Conservation (phyloP, 176 grass and related monocot species). For the Juncus inflexus region DNA sequence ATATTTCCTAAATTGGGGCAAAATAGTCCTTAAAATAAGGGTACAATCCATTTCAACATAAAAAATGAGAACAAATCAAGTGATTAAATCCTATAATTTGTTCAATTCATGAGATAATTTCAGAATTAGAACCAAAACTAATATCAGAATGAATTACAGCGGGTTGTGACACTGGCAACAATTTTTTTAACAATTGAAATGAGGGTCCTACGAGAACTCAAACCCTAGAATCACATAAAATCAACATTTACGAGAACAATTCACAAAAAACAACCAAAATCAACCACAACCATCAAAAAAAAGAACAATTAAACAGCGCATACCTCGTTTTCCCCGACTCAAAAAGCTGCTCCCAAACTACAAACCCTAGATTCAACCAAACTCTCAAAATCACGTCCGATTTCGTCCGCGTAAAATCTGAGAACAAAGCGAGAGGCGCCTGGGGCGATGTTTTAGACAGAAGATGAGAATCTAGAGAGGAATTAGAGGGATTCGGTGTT, state of each 20-base stretch:
- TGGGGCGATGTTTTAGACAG: too few relatives aligned
- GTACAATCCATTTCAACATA: neutral
- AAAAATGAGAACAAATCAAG: neutral
- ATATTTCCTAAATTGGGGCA: too few relatives aligned
- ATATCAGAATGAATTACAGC: neutral
- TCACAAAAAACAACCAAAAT: neutral
- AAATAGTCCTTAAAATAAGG: too few relatives aligned
- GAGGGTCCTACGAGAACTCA: too few relatives aligned
- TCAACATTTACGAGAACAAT: neutral
- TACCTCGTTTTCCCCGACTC: constrained; percentile 3
- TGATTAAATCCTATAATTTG: too few relatives aligned
- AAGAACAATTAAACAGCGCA: neutral
- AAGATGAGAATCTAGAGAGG: neutral
- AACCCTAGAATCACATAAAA: too few relatives aligned
- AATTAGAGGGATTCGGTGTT: too few relatives aligned
- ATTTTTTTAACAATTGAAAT: neutral
- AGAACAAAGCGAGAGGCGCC: neutral
- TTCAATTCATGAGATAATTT: neutral
- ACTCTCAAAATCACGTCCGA: neutral
- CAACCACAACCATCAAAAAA: neutral
- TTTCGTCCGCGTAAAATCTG: neutral
- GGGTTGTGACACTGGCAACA: too few relatives aligned
- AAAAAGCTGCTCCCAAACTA: constrained; percentile 1
- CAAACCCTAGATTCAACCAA: constrained; percentile 25
- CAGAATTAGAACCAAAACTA: constrained; percentile 11